Evolutionary conservation across 257 asterid species (phyloP), one percentile per base, ranked within the genome.

Genomic region (Plantago major): DNA sequence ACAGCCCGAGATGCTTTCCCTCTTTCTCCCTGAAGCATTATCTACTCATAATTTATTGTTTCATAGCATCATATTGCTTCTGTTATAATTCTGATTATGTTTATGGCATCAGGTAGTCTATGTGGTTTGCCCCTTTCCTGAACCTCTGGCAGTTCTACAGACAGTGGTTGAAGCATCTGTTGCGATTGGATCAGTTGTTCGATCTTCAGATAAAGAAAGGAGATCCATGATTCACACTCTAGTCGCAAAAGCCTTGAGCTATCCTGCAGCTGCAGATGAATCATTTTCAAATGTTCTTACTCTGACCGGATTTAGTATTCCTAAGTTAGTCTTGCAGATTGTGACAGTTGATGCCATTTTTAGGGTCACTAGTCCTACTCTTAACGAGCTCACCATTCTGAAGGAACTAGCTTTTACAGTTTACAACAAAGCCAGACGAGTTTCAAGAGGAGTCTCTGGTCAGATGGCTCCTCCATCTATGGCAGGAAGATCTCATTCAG

Each of bases 81-180:
- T 44, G 40, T 64, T 26, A 30, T 55, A 7, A 52, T 16, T 42
- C n/a, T 65, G 62, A 49, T 61, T 56, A 4, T 59, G 42, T 68
- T 46, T 63, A 52, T 70, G 63, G 46, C 44, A 67, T 63, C 91
- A 93, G 99, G 97, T 93, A 28, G 78, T 93, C 61, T 89, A 93
- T 71, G 99, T 93, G 73, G 94, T 93, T 46, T 93, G 99, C 80
- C 99, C 99, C 73, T 93, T 93, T 66, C 97, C 99, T 4, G 99
- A 93, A 78, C 97, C 99, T 73, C 91, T 87, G 68, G 90, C 99
- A 40, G 87, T 93, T 73, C 81, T 93, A 13, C 95, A 87, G 72
- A 85, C 99, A 42, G 89, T 89, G 63, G 81, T 89, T 52, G 97
- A 93, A 77, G 82, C 97, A 68, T 87, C 99, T 42, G 71, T 84